These are phyloP conservation scores for Citrus hindsii DNA, from an alignment of 345 rosid genomes.

Conservation along the genomic window DNA sequence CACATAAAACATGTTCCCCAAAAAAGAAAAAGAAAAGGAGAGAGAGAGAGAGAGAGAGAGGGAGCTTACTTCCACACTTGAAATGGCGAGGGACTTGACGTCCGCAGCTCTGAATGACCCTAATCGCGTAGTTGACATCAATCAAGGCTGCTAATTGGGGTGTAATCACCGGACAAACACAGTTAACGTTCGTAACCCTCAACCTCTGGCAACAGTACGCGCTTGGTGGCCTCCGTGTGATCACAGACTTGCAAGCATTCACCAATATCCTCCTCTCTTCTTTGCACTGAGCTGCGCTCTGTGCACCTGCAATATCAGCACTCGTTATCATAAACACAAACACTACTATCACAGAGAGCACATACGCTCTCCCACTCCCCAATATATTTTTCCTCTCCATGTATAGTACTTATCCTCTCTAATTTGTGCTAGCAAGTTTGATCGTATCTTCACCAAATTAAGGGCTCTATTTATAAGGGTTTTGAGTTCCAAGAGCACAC, in stretches of 20 bases:
- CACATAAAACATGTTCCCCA: no score
- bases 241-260: slow-evolving; percentile 10
- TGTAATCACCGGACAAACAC: slow-evolving; percentile 21
- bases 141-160: slow-evolving; percentile 19
- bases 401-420: neutral
- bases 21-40: no score
- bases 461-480: neutral
- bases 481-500: neutral
- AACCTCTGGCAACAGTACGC: slow-evolving; percentile 10
- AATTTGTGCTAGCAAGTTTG: neutral
- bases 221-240: neutral
- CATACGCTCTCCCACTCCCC: neutral
- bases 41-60: neutral
- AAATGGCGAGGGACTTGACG: slow-evolving; percentile 23
- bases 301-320: neutral
- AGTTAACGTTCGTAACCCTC: slow-evolving; percentile 13
- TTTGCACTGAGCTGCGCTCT: slow-evolving; percentile 5
- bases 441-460: neutral
- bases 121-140: slow-evolving; percentile 7
- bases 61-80: slow-evolving; percentile 25
- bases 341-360: neutral
- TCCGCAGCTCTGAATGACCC: slow-evolving; percentile 21
- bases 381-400: neutral
- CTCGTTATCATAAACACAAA: neutral
- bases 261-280: slow-evolving; percentile 14